These are phyloP conservation scores for Yarrowia divulgata DNA, from an alignment of 805 yeast species.

Conservation along the genomic window DNA sequence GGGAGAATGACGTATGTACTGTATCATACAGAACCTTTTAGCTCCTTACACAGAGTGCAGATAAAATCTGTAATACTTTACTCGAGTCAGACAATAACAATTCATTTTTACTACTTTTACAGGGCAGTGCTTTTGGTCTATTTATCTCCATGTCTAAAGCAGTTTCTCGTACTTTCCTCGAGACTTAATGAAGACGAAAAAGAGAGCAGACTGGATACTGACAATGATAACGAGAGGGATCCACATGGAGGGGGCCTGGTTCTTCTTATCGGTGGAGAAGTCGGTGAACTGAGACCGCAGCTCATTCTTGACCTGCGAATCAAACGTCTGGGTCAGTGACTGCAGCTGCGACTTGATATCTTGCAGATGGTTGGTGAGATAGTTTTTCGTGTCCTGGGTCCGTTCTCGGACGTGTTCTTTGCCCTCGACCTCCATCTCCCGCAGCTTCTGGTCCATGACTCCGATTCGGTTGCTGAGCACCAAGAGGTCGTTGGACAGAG, in stretches of 20 bases:
- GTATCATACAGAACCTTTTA: no score
- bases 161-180: constrained; percentile 28
- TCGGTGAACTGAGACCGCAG: constrained; percentile 12
- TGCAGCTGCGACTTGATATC: constrained; percentile 24
- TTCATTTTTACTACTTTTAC: constrained; percentile 3
- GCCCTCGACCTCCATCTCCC: constrained; percentile 16
- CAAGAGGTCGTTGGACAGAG: constrained; percentile 11
- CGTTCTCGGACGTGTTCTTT: constrained; percentile 27
- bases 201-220: constrained; percentile 2
- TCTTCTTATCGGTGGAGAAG: constrained; percentile 22
- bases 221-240: constrained; percentile 21
- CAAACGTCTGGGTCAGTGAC: constrained; percentile 14
- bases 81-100: background rate
- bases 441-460: constrained; percentile 18
- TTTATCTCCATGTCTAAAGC: background rate
- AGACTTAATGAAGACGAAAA: background rate
- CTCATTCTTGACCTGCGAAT: constrained; percentile 6
- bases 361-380: constrained; percentile 4
- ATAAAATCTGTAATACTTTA: no score
- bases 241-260: constrained; percentile 24
- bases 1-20: no score
- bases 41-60: no score
- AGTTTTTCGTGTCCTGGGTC: constrained; percentile 28
- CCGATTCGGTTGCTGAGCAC: constrained; percentile 18
- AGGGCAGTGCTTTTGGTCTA: background rate